Evolutionary conservation across 2,329 filamentous ascomycete species (phyloP).

Genomic region (Didymella pomorum): DNA sequence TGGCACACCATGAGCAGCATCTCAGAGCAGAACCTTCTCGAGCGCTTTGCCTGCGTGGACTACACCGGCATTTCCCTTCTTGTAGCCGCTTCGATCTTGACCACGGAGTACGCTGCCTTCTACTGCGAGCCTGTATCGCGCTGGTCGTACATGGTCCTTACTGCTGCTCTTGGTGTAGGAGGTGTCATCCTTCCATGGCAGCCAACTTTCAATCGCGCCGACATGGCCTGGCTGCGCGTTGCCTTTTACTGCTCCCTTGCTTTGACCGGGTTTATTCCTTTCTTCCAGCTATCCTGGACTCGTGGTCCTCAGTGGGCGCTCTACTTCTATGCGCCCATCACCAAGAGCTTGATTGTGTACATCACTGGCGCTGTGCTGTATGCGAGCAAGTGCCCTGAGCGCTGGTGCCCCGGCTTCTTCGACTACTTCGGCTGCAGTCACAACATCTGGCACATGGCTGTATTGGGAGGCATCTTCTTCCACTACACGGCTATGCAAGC

Average conservation of each 20-base stretch:
- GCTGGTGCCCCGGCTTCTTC: conserved; percentile 91
- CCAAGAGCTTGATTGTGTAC: conserved; percentile 88
- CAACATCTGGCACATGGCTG: conserved; percentile 96
- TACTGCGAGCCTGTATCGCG: conserved; percentile 93
- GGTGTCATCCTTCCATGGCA: conserved; percentile 96
- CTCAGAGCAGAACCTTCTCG: conserved; percentile 85
- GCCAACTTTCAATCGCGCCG: conserved; percentile 87
- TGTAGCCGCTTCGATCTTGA: conserved; percentile 96
- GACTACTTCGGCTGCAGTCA: conserved; percentile 96
- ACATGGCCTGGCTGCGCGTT: conserved; percentile 93
- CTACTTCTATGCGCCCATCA: conserved; percentile 87
- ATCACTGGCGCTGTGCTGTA: conserved; percentile 85
- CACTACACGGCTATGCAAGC: conserved; percentile 97
- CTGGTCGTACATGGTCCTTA: conserved; percentile 84
- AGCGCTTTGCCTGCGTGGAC: conserved; percentile 96
- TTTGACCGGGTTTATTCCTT: conserved; percentile 86
- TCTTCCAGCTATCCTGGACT: conserved; percentile 81
- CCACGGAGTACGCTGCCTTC: conserved; percentile 97
- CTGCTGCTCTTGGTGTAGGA: conserved; percentile 79
- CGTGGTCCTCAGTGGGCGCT: conserved; percentile 82
- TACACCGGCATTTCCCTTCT: conserved; percentile 97
- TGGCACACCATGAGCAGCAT: conserved; percentile 99
- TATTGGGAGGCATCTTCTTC: conserved; percentile 94
- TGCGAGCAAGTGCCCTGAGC: conserved; percentile 89
- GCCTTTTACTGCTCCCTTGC: conserved; percentile 89